Percentiles rank a stretch among this genome's conserved stretches.
Conservation (phyloP, 345 rosid species). For the Excoecaria agallocha region DNA sequence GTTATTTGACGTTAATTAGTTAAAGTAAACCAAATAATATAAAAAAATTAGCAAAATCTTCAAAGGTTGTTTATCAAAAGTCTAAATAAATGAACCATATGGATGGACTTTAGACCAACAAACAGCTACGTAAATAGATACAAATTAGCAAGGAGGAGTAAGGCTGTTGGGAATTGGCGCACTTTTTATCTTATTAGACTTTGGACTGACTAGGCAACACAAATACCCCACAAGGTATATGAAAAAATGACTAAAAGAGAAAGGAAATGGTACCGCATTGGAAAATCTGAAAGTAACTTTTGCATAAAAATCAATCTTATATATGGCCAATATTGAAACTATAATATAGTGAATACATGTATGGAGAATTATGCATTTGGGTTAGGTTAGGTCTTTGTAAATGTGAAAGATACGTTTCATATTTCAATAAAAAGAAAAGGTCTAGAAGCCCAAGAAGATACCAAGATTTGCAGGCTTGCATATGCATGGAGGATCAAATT, state of each 20-base stretch:
- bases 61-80: neutral
- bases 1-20: too few relatives aligned
- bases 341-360: neutral
- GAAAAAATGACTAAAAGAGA: conserved; percentile 5
- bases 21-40: too few relatives aligned
- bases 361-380: neutral
- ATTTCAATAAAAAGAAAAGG: neutral
- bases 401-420: conserved; percentile 23
- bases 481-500: neutral
- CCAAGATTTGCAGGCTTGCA: neutral
- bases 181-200: neutral
- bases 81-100: neutral
- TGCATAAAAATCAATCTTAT: neutral
- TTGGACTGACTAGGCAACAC: conserved; percentile 14
- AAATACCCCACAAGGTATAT: conserved; percentile 20
- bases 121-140: neutral
- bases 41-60: too few relatives aligned
- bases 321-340: neutral
- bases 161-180: neutral
- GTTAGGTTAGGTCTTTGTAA: conserved; percentile 11
- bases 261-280: conserved; percentile 13
- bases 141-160: neutral
- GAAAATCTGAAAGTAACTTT: conserved; percentile 34
- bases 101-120: neutral
- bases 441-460: neutral